phyloP scores from a whole-genome alignment of 306 rosid species.

The Neltuma alba region DNA sequence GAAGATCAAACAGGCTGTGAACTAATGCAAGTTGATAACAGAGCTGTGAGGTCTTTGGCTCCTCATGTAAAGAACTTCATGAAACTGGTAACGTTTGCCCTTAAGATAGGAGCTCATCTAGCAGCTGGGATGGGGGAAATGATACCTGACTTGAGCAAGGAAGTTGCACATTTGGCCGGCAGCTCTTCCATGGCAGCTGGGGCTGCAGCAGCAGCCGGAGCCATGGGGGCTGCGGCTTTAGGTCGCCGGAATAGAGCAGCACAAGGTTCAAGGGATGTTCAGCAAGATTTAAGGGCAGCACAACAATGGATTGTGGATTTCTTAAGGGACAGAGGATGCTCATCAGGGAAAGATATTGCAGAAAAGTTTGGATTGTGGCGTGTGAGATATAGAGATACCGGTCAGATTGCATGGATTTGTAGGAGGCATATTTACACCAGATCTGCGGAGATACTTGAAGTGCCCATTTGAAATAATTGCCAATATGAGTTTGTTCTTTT shows the following conservation, averaged over 20 bases:
- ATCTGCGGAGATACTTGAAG: slow-evolving; percentile 85
- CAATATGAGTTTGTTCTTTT: slow-evolving; percentile 18
- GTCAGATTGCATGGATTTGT: slow-evolving; percentile 91
- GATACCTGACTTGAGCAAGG: slow-evolving; percentile 95
- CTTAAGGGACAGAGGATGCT: slow-evolving; percentile 78
- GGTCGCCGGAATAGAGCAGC: slow-evolving; percentile 54
- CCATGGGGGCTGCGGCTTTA: slow-evolving; percentile 64
- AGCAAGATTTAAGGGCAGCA: slow-evolving; percentile 75
- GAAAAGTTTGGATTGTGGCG: slow-evolving; percentile 95
- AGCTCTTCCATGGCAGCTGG: slow-evolving; percentile 74
- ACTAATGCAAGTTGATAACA: slow-evolving; percentile 86
- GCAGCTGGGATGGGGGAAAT: slow-evolving; percentile 92
- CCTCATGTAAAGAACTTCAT: slow-evolving; percentile 91
- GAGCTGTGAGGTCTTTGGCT: slow-evolving; percentile 73
- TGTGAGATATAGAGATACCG: slow-evolving; percentile 83
- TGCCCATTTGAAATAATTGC: slow-evolving; percentile 65
- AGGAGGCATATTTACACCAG: slow-evolving; percentile 81
- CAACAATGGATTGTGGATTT: slow-evolving; percentile 96
- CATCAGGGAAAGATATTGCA: slow-evolving; percentile 87
- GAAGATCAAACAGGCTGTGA: slow-evolving; percentile 95
- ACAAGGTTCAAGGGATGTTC: slow-evolving; percentile 67
- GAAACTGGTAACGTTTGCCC: slow-evolving; percentile 84
- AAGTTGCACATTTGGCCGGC: slow-evolving; percentile 82
- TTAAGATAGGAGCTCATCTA: slow-evolving; percentile 94
- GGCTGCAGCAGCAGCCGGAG: slow-evolving; percentile 80